Base-by-base conservation (phyloP, 192 early-diverging fungal genomes). In the Gorgonomyces haynaldii region DNA sequence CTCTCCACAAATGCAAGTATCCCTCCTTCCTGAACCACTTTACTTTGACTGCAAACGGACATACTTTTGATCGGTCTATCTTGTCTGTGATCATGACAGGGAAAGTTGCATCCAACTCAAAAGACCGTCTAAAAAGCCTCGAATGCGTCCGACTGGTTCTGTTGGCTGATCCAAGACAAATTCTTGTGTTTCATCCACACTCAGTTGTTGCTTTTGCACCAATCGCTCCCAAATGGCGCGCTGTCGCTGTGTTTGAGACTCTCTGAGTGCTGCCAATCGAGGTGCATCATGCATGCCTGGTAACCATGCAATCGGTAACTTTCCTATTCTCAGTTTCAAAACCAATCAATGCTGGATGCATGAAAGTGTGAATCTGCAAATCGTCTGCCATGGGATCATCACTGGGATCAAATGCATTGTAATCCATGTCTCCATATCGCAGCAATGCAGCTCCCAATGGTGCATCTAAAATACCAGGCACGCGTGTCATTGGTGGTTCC, bases 261-360 rank as follows among this genome's bases (percentile, higher is more conserved):
- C 16, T 17, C 54, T 13, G 15, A 43, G 26, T 7, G 1, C 4
- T 28, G 25, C 45, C 23, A 38, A 36, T 13, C 6, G 15, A 8
- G 22, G 15, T 1, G 25, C 32, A 17, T 34, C 45, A 24, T 20
- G n/a, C n/a, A n/a, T n/a, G n/a, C n/a, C n/a, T n/a, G n/a, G n/a
- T n/a, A 72, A 47, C 71, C 71, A 74, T 5, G 62, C 53, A 0
- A 74, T 49, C 5, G 71, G 71, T 5, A 74, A 48, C 15, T 64
- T 48, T n/a, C n/a, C n/a, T n/a, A n/a, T n/a, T n/a, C n/a, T n/a
- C n/a, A n/a, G n/a, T n/a, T n/a, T n/a, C n/a, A n/a, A n/a, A n/a
- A 1, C 71, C 71, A 44, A 74, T 67, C 39, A 70, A 56, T 8
- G 71, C 71, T 9, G 71, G 71, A 51, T 69, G 71, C 47, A 70